These are phyloP conservation scores for Backusella macrospora DNA, from an alignment of 192 early-diverging fungal genomes.

Conservation along the genomic window DNA sequence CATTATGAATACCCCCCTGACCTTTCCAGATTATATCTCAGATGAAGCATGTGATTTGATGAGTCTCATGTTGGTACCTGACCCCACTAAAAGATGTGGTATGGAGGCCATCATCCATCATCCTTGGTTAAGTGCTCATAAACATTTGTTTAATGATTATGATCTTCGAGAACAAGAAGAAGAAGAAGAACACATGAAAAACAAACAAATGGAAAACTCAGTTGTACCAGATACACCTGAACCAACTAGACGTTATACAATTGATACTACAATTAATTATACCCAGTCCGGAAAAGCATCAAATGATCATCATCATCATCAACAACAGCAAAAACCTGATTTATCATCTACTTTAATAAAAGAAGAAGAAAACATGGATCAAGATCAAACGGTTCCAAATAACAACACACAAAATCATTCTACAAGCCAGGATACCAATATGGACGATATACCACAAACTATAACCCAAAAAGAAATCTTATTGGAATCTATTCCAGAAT, in stretches of 20 bases:
- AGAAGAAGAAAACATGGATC: background rate
- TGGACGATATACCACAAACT: background rate
- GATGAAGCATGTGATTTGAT: slow-evolving; percentile 78
- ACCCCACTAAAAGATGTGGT: slow-evolving; percentile 75
- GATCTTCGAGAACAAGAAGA: background rate
- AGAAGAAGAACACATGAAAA: background rate
- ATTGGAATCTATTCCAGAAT: slow-evolving; percentile 7
- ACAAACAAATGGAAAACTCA: background rate
- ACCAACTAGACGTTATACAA: slow-evolving; percentile 24
- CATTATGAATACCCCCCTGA: slow-evolving; percentile 77
- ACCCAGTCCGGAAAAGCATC: slow-evolving; percentile 2
- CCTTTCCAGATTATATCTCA: slow-evolving; percentile 88
- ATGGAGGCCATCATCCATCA: slow-evolving; percentile 81
- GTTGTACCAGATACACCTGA: slow-evolving; percentile 10
- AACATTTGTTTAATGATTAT: slow-evolving; percentile 25
- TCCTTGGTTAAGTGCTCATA: slow-evolving; percentile 41
- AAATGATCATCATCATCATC: background rate
- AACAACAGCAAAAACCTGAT: slow-evolving; percentile 15
- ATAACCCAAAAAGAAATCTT: background rate
- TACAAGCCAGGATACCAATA: background rate
- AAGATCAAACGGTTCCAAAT: slow-evolving; percentile 3
- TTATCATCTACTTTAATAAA: background rate
- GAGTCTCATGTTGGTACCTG: slow-evolving; percentile 87
- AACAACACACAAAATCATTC: too few relatives aligned
- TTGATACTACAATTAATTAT: slow-evolving; percentile 1